Evolutionary conservation across 768 basidiomycete genomes (phyloP).

Genomic region (Boletellus sp.): DNA sequence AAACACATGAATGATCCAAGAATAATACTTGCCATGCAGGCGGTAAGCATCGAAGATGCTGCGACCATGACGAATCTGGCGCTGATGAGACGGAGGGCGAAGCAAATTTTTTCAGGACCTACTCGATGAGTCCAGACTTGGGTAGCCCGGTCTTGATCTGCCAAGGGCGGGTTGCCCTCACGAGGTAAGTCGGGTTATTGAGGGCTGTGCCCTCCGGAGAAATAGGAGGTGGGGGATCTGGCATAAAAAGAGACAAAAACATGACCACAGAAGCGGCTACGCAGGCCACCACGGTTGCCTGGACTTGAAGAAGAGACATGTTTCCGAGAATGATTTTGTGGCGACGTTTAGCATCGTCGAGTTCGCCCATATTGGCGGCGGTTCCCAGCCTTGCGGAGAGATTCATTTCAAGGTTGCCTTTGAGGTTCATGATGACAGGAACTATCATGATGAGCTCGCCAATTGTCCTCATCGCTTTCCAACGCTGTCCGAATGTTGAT

Average conservation of each 20-base stretch:
- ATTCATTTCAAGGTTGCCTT: constrained; percentile 99
- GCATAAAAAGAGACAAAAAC: constrained; percentile 62
- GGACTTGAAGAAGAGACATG: constrained; percentile 84
- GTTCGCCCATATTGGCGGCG: constrained; percentile 88
- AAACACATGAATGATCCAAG: constrained; percentile 92
- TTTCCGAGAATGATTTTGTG: constrained; percentile 75
- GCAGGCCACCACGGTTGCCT: constrained; percentile 86
- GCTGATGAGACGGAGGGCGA: constrained; percentile 3
- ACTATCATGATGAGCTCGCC: constrained; percentile 97
- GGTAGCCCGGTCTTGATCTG: constrained; percentile 28
- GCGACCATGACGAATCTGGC: constrained; percentile 73
- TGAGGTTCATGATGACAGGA: constrained; percentile 90
- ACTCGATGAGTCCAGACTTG: constrained; percentile 41
- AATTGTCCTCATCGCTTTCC: constrained; percentile 84
- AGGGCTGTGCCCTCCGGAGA: constrained; percentile 4
- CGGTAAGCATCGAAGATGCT: constrained; percentile 74
- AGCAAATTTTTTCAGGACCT: constrained; percentile 10
- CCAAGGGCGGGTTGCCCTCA: constrained; percentile 22
- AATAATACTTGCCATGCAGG: constrained; percentile 70
- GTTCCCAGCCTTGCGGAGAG: constrained; percentile 94
- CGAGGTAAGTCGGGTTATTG: constrained; percentile 12
- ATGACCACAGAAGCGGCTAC: constrained; percentile 79
- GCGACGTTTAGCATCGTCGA: constrained; percentile 67
- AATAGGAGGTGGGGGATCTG: constrained; percentile 27
- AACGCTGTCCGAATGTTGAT: constrained; percentile 49